Conservation (phyloP, 176 grass and related monocot genomes). For the Rhipidocladum racemiflorum region DNA sequence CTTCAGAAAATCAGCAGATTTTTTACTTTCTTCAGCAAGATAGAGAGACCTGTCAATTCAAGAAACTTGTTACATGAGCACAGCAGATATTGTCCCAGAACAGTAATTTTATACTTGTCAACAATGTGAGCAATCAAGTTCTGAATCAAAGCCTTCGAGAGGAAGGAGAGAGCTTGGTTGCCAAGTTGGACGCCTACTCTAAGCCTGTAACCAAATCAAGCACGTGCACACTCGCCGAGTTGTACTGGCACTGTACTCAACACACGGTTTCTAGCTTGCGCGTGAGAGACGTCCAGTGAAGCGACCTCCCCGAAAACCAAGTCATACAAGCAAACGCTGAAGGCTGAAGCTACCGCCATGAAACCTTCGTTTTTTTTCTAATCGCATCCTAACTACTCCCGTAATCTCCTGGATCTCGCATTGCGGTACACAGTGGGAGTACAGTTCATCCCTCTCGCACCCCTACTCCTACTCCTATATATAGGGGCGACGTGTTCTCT, state of each 20-base stretch:
- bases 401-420: neutral
- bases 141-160: neutral
- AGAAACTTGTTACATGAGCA: neutral
- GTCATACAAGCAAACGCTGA: neutral
- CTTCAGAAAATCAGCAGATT: too few species aligned
- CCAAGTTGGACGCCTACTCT: neutral
- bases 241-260: neutral
- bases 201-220: neutral
- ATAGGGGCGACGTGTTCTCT: neutral
- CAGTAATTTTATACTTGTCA: neutral
- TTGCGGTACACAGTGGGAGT: neutral
- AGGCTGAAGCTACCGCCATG: neutral
- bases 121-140: neutral
- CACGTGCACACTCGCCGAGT: neutral
- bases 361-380: neutral
- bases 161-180: neutral
- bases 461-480: neutral
- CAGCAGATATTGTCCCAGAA: neutral
- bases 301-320: neutral
- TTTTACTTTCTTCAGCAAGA: neutral
- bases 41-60: neutral
- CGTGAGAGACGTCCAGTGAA: neutral
- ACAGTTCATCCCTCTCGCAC: neutral
- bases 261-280: neutral
- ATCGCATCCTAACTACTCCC: neutral